These are phyloP conservation scores for Acer saccharum DNA, from an alignment of 345 rosid genomes.

Conservation along the genomic window DNA sequence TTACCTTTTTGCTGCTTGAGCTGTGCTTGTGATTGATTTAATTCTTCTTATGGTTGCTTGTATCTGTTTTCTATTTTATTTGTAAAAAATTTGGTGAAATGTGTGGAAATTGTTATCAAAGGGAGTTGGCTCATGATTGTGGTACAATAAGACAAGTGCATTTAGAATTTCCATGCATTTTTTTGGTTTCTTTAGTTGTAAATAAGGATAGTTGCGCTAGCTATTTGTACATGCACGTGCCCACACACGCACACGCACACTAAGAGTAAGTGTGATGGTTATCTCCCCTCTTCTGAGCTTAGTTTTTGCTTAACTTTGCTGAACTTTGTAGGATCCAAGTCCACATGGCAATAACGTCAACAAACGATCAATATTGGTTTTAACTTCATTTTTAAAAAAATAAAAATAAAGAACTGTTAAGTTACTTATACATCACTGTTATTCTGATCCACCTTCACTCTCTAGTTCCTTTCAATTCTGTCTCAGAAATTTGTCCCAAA, in stretches of 20 bases:
- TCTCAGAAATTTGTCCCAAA: too few relatives aligned
- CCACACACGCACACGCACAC: too few relatives aligned
- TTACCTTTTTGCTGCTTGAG: not conserved
- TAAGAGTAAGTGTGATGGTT: not conserved
- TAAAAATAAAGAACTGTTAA: too few relatives aligned
- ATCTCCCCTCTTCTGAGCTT: too few relatives aligned
- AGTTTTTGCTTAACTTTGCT: not conserved
- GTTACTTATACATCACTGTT: too few relatives aligned
- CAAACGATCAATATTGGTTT: too few relatives aligned
- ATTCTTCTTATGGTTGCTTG: not conserved
- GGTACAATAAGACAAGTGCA: not conserved
- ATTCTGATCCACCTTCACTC: too few relatives aligned
- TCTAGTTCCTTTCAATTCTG: too few relatives aligned
- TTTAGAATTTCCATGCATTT: not conserved
- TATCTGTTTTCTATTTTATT: not conserved
- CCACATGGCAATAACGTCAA: too few relatives aligned
- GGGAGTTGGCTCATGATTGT: not conserved
- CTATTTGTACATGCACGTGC: not conserved
- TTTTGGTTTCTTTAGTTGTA: not conserved
- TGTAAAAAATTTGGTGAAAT: not conserved
- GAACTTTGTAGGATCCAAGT: not conserved
- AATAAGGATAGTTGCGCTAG: not conserved
- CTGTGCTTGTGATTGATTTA: not conserved
- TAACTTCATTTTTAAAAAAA: too few relatives aligned
- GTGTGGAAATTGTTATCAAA: not conserved